A percentile compares a stretch with the other conserved stretches of the same genome.
Conservation (phyloP, 148 eudicot genomes). For the Fagopyrum tataricum region DNA sequence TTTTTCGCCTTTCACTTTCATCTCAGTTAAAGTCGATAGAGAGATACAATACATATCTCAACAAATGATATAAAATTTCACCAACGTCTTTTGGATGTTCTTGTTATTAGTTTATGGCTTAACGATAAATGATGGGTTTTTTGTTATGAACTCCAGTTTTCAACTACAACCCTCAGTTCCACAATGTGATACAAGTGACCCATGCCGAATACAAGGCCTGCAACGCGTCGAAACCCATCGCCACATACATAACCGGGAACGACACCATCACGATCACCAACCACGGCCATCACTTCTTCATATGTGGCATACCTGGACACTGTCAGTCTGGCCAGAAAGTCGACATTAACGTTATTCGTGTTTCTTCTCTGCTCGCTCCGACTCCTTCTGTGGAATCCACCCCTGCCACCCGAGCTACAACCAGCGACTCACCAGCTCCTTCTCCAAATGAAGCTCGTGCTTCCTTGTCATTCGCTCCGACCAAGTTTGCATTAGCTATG, state of each 20-base stretch:
- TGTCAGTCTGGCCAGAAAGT: constrained; percentile 78
- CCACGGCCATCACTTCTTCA: constrained; percentile 72
- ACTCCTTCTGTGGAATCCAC: constrained; percentile 13
- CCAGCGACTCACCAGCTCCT: constrained; percentile 7
- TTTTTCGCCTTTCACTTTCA: background rate
- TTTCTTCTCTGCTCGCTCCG: constrained; percentile 22
- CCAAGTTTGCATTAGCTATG: constrained; percentile 5
- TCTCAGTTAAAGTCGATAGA: background rate
- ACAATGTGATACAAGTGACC: constrained; percentile 89
- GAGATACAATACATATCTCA: no score
- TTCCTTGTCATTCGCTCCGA: background rate
- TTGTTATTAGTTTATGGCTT: background rate
- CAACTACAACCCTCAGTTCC: constrained; percentile 67
- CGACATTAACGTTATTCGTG: constrained; percentile 45
- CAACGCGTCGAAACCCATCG: constrained; percentile 61
- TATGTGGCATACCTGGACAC: constrained; percentile 79
- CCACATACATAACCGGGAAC: constrained; percentile 67
- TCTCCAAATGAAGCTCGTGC: background rate
- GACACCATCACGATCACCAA: constrained; percentile 55
- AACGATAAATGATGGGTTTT: background rate
- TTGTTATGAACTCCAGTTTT: constrained; percentile 38
- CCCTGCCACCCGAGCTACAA: background rate
- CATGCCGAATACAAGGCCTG: constrained; percentile 57
- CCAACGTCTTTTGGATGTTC: background rate
- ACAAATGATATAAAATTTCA: background rate